phyloP scores from a whole-genome alignment of 495 filamentous ascomycete species.

The Darksidea phi region DNA sequence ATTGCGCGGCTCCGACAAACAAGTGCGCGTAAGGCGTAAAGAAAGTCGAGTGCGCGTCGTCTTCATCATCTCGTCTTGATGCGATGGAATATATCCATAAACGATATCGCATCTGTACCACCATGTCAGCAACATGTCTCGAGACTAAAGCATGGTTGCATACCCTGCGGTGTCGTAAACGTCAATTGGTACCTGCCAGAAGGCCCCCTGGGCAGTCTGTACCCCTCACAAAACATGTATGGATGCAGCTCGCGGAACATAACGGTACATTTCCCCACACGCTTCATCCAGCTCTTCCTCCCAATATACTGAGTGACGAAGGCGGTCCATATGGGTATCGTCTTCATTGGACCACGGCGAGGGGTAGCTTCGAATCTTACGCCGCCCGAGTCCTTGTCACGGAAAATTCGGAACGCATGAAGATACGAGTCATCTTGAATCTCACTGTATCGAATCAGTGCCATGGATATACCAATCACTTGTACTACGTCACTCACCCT shows the following conservation, averaged over 20 bases:
- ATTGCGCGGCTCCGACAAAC: too few species aligned
- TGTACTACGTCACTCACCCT: slow-evolving; percentile 51
- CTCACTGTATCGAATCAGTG: slow-evolving; percentile 50
- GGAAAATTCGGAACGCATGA: slow-evolving; percentile 70
- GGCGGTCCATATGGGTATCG: slow-evolving; percentile 45
- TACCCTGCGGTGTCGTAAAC: slow-evolving; percentile 34
- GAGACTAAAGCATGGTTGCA: background rate
- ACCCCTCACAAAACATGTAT: slow-evolving; percentile 37
- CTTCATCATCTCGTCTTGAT: slow-evolving; percentile 25
- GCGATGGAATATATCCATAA: slow-evolving; percentile 33
- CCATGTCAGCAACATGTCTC: background rate
- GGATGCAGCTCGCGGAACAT: slow-evolving; percentile 35
- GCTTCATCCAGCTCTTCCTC: slow-evolving; percentile 31
- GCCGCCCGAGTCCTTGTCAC: slow-evolving; percentile 62
- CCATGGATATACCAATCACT: background rate
- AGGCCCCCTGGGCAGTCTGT: slow-evolving; percentile 27
- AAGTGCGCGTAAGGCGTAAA: too few species aligned
- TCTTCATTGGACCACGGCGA: slow-evolving; percentile 37
- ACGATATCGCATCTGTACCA: slow-evolving; percentile 17
- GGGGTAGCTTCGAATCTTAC: slow-evolving; percentile 55
- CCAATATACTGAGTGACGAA: slow-evolving; percentile 43
- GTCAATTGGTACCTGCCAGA: slow-evolving; percentile 34
- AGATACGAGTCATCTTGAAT: slow-evolving; percentile 69
- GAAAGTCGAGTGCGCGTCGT: background rate
- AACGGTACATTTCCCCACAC: slow-evolving; percentile 26